Base-by-base conservation (phyloP, 2,329 filamentous ascomycete genomes). In the Leptosphaerulina australis region DNA sequence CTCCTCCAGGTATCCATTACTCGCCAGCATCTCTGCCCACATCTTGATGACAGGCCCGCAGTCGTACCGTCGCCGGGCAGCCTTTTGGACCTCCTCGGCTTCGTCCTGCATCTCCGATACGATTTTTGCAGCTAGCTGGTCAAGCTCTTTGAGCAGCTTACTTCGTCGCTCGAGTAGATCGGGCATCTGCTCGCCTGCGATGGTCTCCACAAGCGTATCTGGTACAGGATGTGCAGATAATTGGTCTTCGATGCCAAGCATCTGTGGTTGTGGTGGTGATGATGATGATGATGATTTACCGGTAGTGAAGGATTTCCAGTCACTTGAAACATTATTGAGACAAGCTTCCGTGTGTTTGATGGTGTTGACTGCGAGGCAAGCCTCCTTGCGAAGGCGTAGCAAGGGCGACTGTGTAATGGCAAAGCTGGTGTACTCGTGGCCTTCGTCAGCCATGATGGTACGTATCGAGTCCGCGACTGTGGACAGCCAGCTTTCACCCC, bases 341-440 rank as follows among this genome's bases (percentile, higher is more conserved):
- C 70, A 71, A 1, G 62, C 53, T 21, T 79, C 74, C 3, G 79
- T 59, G 4, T 60, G 56, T 24, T 71, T 63, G 14, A 82, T 54
- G n/a, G 68, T 68, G 53, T 74, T 77, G 37, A 82, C 70, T 37
- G 80, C 82, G 14, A 67, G 48, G 3, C 73, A 69, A 51, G 81
- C 50, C 66, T 77, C 58, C 14, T 68, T 58, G 21, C 76, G 67
- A 9, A 85, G 74, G 3, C 73, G 68, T 10, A 74, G 62, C 1
- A 88, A 71, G 0, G 89, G 86, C 49, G 87, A 88, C 49, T 83
- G 81, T 55, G 87, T 88, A 2, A 96, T 75, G 18, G 90, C 86
- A 38, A 96, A 79, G 28, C 96, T 82, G 56, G 84, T 91, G 74
- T 91, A 95, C n/a, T 86, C 82, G 22, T 90, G 80, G 43, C 80